Evolutionary conservation across 768 basidiomycete genomes (phyloP), one percentile per base, ranked within the genome.

Genomic region (Hypholoma sublateritium): DNA sequence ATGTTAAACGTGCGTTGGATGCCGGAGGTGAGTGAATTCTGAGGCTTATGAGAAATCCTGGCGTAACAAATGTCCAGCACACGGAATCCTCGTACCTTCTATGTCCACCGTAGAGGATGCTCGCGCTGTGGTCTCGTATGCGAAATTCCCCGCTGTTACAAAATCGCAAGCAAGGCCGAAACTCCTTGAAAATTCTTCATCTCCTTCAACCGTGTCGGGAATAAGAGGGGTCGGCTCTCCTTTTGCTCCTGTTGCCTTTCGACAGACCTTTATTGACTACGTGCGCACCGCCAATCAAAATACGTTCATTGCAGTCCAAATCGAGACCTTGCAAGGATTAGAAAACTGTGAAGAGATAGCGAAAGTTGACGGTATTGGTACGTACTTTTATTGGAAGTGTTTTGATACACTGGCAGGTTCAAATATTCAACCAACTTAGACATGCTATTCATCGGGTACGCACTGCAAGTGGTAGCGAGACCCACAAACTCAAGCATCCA

Each of bases 331-430:
- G 16, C 39, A 53, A 41, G 64, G 64, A 12, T 43, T 65, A 19
- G 59, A 61, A 16, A 65, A 63, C n/a, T 65, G 64, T 34, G 60
- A 62, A 56, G 59, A 53, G 6, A 65, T 65, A 24, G 64, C 64
- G n/a, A 53, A 56, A n/a, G 64, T 62, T 1, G 62, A 65, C 12
- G 64, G 64, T 19, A 60, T 62, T 6, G 61, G 63, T 60, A 34
- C 17, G 42, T 48, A 8, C 41, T 3, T 25, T 35, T 14, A n/a
- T 24, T 12, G 32, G 13, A 25, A 13, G 3, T 36, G 21, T 14
- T 41, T 5, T 17, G 19, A 9, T n/a, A 35, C 16, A n/a, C n/a
- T n/a, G n/a, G n/a, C n/a, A 36, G 19, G 22, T 44, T 35, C 32
- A 21, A 39, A 47, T 25, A 19, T 24, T 53, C 48, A 28, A 58